Base-by-base conservation (phyloP, 2,329 filamentous ascomycete genomes). In the Orbilia javanica region DNA sequence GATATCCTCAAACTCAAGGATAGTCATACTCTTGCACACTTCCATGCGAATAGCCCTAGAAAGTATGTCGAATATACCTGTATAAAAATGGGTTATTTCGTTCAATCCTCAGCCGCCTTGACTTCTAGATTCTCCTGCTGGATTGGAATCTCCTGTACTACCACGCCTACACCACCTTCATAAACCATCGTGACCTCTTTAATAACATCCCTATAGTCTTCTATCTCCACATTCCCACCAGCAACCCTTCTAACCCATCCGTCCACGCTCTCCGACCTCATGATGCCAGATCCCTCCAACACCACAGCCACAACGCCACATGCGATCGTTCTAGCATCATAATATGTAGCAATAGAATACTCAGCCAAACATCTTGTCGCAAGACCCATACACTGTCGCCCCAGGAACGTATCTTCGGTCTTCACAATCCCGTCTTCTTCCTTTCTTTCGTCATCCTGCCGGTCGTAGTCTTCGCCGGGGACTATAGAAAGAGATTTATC, bases 321-420 rank as follows among this genome's bases (percentile, higher is more conserved):
- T 1, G 83, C 83, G 25, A 84, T 79, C 1, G 81, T 81, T 48
- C 82, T 80, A 1, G 81, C 81, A 18, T 82, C 81, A 60, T 82
- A 84, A 46, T 82, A 82, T 62, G 81, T 83, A 5, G 81, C 80
- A 10, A 83, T 78, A 42, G 79, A 73, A 70, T 83, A 83, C 8
- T 78, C 76, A 44, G 77, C 82, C 78, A 82, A 44, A 83, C 46
- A 79, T 74, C 69, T 42, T 69, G 64, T 78, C 68, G 39, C 82
- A 52, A 48, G 79, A 60, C 57, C 57, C 63, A 67, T 80, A 72
- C 80, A 81, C n/a, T 65, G 77, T 44, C 79, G 80, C 27, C 81
- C 82, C 7, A 82, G 22, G 7, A 79, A 79, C 1, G 81, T 82
- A 44, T 82, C 80, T 68, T 82, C 81, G 13, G 80, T 57, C 25